phyloP scores from a whole-genome alignment of 345 rosid species.

The Populus euphratica region DNA sequence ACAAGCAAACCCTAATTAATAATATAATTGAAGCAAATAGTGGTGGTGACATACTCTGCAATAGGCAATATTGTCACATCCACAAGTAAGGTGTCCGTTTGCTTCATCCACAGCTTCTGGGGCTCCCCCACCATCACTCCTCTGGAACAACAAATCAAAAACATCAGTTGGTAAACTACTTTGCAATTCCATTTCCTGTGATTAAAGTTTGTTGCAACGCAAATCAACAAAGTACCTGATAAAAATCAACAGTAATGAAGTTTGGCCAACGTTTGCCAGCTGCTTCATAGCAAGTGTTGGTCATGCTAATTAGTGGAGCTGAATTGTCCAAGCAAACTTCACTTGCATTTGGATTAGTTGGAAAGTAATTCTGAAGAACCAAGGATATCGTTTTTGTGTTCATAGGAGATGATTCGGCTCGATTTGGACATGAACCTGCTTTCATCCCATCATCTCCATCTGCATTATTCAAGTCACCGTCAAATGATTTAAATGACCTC shows the following conservation, averaged over 20 bases:
- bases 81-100: conserved; percentile 92
- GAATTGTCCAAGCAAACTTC: conserved; percentile 73
- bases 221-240: conserved; percentile 49
- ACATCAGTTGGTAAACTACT: neutral
- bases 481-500: neutral
- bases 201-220: neutral
- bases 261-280: conserved; percentile 92
- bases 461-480: conserved; percentile 33
- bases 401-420: conserved; percentile 69
- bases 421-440: conserved; percentile 62
- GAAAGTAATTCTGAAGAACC: conserved; percentile 70
- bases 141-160: conserved; percentile 36
- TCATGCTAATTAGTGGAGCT: conserved; percentile 57
- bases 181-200: neutral
- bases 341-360: conserved; percentile 57
- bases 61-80: conserved; percentile 64
- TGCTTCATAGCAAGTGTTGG: conserved; percentile 64
- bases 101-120: conserved; percentile 76
- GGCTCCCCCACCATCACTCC: conserved; percentile 88
- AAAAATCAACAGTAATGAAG: conserved; percentile 91
- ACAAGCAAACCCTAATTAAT: neutral
- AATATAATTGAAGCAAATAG: neutral
- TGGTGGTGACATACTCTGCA: conserved; percentile 57
- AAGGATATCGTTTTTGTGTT: conserved; percentile 51
- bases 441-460: conserved; percentile 81